Conservation (phyloP, 139 green algal species). For the Haematococcus lacustris region DNA sequence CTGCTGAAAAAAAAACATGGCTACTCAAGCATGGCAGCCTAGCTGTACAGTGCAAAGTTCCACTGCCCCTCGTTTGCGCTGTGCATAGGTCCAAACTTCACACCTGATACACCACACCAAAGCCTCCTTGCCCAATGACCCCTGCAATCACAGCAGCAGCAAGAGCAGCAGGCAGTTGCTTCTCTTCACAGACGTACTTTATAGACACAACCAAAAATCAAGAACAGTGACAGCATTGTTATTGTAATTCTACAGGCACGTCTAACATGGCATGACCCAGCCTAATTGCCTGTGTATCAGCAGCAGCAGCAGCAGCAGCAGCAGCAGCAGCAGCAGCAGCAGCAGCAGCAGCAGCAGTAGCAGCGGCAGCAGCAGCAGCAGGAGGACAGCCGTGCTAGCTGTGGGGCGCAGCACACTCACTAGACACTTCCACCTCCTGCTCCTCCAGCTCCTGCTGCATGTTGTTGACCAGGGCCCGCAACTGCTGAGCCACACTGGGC, state of each 20-base stretch:
- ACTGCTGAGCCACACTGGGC: neutral
- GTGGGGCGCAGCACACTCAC: conserved; percentile 1
- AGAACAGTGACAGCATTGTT: neutral
- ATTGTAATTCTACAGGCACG: too few relatives aligned
- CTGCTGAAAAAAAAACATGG: neutral
- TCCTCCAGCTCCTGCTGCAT: conserved; percentile 4
- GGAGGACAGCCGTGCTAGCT: neutral
- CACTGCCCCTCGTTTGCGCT: too few relatives aligned
- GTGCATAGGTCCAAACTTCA: neutral
- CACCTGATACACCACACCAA: conserved; percentile 7
- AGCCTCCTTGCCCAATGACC: conserved; percentile 4
- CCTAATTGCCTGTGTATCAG: neutral
- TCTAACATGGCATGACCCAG: neutral
- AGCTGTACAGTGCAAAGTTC: too few relatives aligned
- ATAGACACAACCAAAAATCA: neutral
- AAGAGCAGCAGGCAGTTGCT: neutral
- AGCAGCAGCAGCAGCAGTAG: neutral
- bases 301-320: neutral
- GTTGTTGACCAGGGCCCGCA: neutral
- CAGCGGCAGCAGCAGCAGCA: neutral
- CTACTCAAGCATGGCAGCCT: too few relatives aligned
- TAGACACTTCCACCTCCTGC: conserved; percentile 1
- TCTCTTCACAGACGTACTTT: neutral
- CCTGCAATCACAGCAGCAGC: neutral
- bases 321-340: neutral